Base-by-base conservation (phyloP, 2,329 filamentous ascomycete species). In the Fusarium sp. region DNA sequence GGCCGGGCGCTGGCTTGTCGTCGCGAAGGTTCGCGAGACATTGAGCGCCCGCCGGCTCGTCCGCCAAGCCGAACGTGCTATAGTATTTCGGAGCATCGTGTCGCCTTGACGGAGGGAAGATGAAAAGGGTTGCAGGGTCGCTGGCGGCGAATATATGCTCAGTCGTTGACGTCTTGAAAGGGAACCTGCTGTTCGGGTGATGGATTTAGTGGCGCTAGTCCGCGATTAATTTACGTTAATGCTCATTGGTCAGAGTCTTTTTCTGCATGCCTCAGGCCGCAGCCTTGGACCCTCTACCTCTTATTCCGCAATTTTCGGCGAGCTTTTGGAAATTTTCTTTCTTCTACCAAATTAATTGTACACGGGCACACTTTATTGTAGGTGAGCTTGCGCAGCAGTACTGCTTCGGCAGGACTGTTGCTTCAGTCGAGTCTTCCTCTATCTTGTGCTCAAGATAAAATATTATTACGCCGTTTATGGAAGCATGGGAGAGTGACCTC, bases 1-100 rank as follows among this genome's bases (percentile, higher is more conserved):
- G 76, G 94, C 95, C 76, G 88, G 88, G 82, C 93, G 89, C 83
- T 88, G 89, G 78, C 88, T 83, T 74, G 93, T 94, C 77, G 91
- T 92, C 83, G 92, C 88, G 86, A 99, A 97, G 78, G 92, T 85
- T 84, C 94, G 90, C 81, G 89, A 86, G 82, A 88, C 88, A 80
- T 82, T 83, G 80, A 82, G 83, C 78, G 83, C 83, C 78, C 84
- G 86, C 80, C 85, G 85, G 82, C 87, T 83, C 77, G 86, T 86
- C 87, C 88, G 88, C 86, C 88, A 88, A 83, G 88, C 86, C 85
- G 89, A 89, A 84, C 88, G 88, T 83, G 87, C 87, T 80, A 91
- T 82, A 83, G 87, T 84, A 80, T 89, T 86, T 86, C 89, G 87
- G 82, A 91, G 85, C 89, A 91, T 91, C 82, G 84, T 89, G 82